These are phyloP conservation scores for Pseudisothecium myosuroides DNA, from an alignment of 225 moss, liverwort and hornwort species.

Conservation along the genomic window DNA sequence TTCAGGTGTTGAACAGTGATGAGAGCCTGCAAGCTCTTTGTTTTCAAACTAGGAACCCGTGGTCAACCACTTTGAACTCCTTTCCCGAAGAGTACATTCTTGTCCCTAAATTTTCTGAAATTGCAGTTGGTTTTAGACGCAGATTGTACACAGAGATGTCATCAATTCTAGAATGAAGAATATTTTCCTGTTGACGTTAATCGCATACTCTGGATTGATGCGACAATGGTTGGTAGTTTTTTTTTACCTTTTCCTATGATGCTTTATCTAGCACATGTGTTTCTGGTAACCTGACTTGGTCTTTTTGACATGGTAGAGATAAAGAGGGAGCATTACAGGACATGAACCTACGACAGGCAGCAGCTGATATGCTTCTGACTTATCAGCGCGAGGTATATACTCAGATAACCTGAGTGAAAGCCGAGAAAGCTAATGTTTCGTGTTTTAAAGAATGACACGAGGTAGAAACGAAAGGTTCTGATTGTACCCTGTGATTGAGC, in stretches of 20 bases:
- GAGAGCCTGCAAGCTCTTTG: constrained; percentile 68
- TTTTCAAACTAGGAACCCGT: constrained; percentile 15
- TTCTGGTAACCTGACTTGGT: not conserved
- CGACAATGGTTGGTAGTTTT: not conserved
- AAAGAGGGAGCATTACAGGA: constrained; percentile 20
- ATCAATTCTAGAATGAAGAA: not conserved
- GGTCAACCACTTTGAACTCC: not conserved
- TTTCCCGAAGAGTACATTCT: constrained; percentile 13
- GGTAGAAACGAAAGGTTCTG: not conserved
- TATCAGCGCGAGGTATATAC: constrained; percentile 72
- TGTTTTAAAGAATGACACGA: not conserved
- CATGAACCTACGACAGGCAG: constrained; percentile 53
- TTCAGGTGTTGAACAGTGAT: constrained; percentile 68
- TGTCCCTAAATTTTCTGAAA: not conserved
- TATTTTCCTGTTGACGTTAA: not conserved
- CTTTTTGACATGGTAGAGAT: not conserved
- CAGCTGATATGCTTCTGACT: constrained; percentile 82
- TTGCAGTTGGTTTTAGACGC: not conserved
- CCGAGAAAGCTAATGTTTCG: not conserved
- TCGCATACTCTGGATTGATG: not conserved
- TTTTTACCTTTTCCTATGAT: not conserved
- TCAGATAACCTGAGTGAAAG: not conserved
- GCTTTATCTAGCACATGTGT: not conserved
- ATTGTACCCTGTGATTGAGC: constrained; percentile 5
- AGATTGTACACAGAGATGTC: not conserved